phyloP scores from a whole-genome alignment of 805 yeast genomes.

The Starmera dryadoides region DNA sequence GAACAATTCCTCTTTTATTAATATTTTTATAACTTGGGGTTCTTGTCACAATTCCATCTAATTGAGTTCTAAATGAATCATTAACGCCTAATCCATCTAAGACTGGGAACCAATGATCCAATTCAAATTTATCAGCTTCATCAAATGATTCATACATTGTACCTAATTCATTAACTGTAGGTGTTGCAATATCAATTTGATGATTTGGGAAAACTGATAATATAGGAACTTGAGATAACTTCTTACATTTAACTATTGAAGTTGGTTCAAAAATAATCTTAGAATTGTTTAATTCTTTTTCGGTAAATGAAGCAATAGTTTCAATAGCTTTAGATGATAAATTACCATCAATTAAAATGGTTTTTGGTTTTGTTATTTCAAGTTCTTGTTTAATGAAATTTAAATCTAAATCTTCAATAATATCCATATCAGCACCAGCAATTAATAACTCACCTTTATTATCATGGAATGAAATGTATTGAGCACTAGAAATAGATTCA shows the following conservation, averaged over 20 bases:
- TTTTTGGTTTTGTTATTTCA: conserved; percentile 32
- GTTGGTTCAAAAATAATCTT: conserved; percentile 69
- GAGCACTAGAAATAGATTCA: conserved; percentile 42
- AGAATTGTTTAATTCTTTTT: conserved; percentile 14
- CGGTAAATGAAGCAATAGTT: conserved; percentile 25
- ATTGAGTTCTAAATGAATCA: conserved; percentile 35
- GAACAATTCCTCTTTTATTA: conserved; percentile 41
- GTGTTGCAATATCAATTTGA: conserved; percentile 33
- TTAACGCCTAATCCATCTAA: conserved; percentile 53
- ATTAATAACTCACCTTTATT: conserved; percentile 54
- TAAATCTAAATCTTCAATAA: conserved; percentile 43
- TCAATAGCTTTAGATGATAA: conserved; percentile 37
- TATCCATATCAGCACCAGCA: conserved; percentile 84
- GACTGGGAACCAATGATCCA: conserved; percentile 67
- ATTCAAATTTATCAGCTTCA: conserved; percentile 34
- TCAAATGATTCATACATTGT: conserved; percentile 46
- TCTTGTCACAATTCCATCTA: conserved; percentile 27
- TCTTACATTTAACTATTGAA: conserved; percentile 24
- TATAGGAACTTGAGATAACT: neutral
- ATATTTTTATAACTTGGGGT: conserved; percentile 19
- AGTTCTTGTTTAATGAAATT: conserved; percentile 37
- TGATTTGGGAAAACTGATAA: conserved; percentile 12
- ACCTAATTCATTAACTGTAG: conserved; percentile 58
- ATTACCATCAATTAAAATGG: conserved; percentile 64
- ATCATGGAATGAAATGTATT: conserved; percentile 66